phyloP scores from a whole-genome alignment of 2,329 filamentous ascomycete genomes.

The Grosmannia serpens region DNA sequence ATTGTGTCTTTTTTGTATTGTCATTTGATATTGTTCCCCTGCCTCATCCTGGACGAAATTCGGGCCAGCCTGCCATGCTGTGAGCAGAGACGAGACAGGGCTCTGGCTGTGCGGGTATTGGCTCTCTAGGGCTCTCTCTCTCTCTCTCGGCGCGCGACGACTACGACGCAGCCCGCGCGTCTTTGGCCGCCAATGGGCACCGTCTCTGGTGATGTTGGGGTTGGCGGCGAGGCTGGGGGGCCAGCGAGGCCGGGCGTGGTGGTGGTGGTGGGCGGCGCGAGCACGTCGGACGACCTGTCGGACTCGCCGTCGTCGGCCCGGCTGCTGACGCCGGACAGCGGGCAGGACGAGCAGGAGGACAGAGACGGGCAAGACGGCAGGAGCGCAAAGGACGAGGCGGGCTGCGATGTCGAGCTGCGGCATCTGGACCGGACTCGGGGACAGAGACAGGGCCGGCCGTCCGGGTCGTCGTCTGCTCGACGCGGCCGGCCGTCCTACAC shows the following conservation, averaged over 20 bases:
- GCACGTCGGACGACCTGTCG: neutral
- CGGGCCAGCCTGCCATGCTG: neutral
- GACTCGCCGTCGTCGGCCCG: neutral
- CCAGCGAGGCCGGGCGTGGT: neutral
- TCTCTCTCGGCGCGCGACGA: neutral
- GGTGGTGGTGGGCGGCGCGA: neutral
- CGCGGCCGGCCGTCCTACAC: constrained; percentile 28
- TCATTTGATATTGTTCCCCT: no score
- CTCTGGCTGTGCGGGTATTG: neutral
- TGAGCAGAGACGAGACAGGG: neutral
- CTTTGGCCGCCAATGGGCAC: neutral
- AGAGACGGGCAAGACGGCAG: neutral
- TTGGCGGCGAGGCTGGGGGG: neutral
- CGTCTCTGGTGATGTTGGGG: neutral
- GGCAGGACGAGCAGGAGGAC: neutral
- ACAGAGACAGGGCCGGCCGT: neutral
- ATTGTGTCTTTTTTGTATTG: no score
- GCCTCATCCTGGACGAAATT: no score
- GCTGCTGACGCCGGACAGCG: neutral
- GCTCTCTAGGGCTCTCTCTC: neutral
- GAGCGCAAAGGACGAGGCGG: neutral
- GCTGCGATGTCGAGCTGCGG: neutral
- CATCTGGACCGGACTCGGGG: neutral
- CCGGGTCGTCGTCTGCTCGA: neutral
- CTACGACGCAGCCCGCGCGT: no score